Conservation (phyloP, 2,329 filamentous ascomycete species). For the Alternaria gaisen region DNA sequence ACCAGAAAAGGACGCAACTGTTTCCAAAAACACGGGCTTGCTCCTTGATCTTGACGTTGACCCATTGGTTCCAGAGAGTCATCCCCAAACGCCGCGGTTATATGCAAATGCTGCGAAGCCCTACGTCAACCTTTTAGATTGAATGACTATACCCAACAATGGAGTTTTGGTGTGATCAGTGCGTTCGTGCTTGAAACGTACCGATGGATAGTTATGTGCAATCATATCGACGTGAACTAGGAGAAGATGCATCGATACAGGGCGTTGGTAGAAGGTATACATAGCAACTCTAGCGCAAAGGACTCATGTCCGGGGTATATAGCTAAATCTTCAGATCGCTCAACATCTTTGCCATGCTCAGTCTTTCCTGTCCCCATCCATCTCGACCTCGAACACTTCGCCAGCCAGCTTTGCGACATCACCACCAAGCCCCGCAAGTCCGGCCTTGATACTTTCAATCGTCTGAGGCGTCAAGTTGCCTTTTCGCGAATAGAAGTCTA, state of each 20-base stretch:
- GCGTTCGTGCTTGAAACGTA: background rate
- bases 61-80: background rate
- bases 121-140: slow-evolving; percentile 28
- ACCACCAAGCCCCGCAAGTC: slow-evolving; percentile 61
- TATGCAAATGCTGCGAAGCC: slow-evolving; percentile 10
- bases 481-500: slow-evolving; percentile 78
- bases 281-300: slow-evolving; percentile 1
- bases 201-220: background rate
- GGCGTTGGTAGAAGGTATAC: background rate
- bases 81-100: background rate
- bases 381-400: slow-evolving; percentile 58
- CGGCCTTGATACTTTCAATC: slow-evolving; percentile 64
- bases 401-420: slow-evolving; percentile 63
- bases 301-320: slow-evolving; percentile 22
- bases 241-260: background rate
- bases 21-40: slow-evolving; percentile 22
- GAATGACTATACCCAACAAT: background rate
- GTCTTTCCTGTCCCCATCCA: slow-evolving; percentile 36
- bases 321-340: background rate
- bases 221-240: background rate
- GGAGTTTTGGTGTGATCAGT: background rate
- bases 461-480: slow-evolving; percentile 66
- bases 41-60: slow-evolving; percentile 30
- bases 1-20: slow-evolving; percentile 14
- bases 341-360: slow-evolving; percentile 4